A percentile compares a stretch with the other conserved stretches of the same genome.
phyloP scores from a whole-genome alignment of 139 green algal genomes.

The Chlamydomonas sphaeroides region DNA sequence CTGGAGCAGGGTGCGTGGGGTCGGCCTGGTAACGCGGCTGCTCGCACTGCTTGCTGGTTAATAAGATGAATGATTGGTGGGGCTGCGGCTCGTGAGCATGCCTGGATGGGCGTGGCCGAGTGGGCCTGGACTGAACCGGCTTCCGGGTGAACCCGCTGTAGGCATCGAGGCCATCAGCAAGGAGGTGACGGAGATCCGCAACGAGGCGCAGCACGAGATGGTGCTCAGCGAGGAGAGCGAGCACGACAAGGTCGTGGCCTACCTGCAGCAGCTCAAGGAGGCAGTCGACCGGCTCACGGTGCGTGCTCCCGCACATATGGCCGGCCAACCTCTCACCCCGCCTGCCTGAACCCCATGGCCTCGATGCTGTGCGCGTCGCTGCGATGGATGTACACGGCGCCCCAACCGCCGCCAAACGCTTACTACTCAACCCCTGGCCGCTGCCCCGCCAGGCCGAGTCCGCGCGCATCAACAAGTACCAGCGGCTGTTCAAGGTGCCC shows the following conservation, averaged over 20 bases:
- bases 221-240: constrained; percentile 71
- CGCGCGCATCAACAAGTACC: constrained; percentile 74
- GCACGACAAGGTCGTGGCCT: constrained; percentile 56
- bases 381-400: too few species aligned
- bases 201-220: constrained; percentile 76
- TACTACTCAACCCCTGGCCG: too few species aligned
- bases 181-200: constrained; percentile 64
- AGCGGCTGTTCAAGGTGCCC: constrained; percentile 75
- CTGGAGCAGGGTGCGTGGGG: constrained; percentile 65
- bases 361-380: too few species aligned
- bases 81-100: too few species aligned
- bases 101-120: too few species aligned
- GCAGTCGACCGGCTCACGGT: constrained; percentile 51
- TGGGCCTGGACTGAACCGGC: too few species aligned
- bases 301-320: too few species aligned
- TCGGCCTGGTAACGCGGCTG: background rate
- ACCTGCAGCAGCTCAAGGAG: constrained; percentile 62
- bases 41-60: too few species aligned
- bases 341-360: too few species aligned
- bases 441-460: constrained; percentile 46
- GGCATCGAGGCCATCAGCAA: constrained; percentile 68
- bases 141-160: background rate
- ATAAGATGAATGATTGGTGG: too few species aligned
- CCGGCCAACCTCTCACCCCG: too few species aligned
- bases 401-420: too few species aligned